These are phyloP conservation scores for Prosopis cineraria DNA, from an alignment of 306 rosid genomes.

Conservation along the genomic window DNA sequence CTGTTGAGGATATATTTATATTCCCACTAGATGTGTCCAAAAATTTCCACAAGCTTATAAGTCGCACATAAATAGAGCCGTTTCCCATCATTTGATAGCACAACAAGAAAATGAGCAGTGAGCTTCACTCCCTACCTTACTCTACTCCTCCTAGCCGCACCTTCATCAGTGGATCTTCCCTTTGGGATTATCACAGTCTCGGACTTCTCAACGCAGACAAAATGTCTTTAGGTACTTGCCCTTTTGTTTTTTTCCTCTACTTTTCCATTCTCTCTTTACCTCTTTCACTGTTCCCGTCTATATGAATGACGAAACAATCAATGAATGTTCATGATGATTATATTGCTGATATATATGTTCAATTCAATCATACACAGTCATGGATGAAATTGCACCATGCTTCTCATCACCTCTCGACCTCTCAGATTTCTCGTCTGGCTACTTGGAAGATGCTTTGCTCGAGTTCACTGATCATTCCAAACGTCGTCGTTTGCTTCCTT, in stretches of 20 bases:
- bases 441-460: constrained; percentile 86
- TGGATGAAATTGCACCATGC: constrained; percentile 54
- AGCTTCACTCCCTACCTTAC: constrained; percentile 67
- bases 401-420: constrained; percentile 48
- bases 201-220: constrained; percentile 69
- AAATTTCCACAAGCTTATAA: constrained; percentile 28
- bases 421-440: constrained; percentile 75
- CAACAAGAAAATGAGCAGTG: constrained; percentile 48
- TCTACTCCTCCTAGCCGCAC: constrained; percentile 29
- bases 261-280: constrained; percentile 6
- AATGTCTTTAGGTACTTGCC: constrained; percentile 60
- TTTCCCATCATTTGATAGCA: constrained; percentile 40
- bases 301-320: neutral
- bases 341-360: too few relatives aligned
- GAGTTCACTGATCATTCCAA: constrained; percentile 67
- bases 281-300: neutral
- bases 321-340: constrained; percentile 44
- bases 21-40: neutral
- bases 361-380: constrained; percentile 40
- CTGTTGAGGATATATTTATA: neutral
- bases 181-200: constrained; percentile 67
- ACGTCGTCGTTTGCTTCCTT: constrained; percentile 68
- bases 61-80: constrained; percentile 56
- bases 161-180: constrained; percentile 60
- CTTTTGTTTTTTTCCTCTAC: constrained; percentile 18